A percentile compares a stretch with the other conserved stretches of the same genome.
Evolutionary conservation across 2,329 filamentous ascomycete genomes (phyloP).

Genomic region (Stagonosporopsis chrysanthemi): DNA sequence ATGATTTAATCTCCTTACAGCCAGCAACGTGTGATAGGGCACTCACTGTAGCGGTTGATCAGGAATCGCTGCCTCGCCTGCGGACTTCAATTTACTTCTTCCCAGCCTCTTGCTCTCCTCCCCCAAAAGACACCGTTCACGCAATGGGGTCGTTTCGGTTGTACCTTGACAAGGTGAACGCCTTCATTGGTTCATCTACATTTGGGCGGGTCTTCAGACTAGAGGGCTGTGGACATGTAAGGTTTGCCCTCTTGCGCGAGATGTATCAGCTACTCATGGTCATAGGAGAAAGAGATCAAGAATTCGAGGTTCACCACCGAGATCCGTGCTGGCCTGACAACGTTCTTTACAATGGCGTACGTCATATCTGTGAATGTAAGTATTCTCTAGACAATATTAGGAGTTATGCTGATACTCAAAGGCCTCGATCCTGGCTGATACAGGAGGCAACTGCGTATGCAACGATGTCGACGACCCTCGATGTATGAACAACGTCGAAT

Average conservation of each 20-base stretch:
- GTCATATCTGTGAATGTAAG: constrained; percentile 44
- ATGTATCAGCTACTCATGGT: constrained; percentile 20
- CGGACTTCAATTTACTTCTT: background rate
- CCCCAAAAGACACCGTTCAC: background rate
- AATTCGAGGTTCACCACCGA: constrained; percentile 84
- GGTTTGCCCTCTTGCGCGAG: constrained; percentile 41
- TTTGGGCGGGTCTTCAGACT: constrained; percentile 69
- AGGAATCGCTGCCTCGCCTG: constrained; percentile 2
- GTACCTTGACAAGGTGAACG: constrained; percentile 33
- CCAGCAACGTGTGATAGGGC: constrained; percentile 4
- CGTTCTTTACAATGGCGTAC: constrained; percentile 61
- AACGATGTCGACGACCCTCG: constrained; percentile 54
- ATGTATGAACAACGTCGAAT: constrained; percentile 65
- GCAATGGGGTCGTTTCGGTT: constrained; percentile 36
- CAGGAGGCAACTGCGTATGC: constrained; percentile 79
- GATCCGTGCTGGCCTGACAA: constrained; percentile 80
- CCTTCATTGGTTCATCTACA: constrained; percentile 40
- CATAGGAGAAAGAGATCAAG: constrained; percentile 72
- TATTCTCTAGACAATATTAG: background rate
- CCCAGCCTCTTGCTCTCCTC: background rate
- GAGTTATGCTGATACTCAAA: constrained; percentile 25
- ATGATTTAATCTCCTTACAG: background rate
- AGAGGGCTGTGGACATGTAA: constrained; percentile 82
- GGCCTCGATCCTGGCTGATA: constrained; percentile 57
- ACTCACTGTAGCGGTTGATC: constrained; percentile 9